phyloP scores from a whole-genome alignment of 1,139 yeast species.

The Arxiozyma heterogenica region DNA sequence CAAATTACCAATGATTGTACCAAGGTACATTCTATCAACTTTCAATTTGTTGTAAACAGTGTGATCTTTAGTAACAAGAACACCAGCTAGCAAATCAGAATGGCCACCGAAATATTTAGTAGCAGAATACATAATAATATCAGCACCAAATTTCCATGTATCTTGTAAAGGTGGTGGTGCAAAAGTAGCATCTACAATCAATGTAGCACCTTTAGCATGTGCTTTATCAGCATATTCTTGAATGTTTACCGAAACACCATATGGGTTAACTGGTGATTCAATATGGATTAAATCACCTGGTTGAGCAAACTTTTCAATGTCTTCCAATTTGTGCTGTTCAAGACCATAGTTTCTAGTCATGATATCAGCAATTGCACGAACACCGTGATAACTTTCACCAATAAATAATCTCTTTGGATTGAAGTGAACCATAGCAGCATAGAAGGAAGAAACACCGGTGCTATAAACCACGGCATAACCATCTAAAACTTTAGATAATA shows the following conservation, averaged over 20 bases:
- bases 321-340: conserved; percentile 43
- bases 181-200: conserved; percentile 77
- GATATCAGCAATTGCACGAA: conserved; percentile 58
- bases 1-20: conserved; percentile 69
- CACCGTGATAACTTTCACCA: conserved; percentile 81
- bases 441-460: conserved; percentile 75
- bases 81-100: conserved; percentile 82
- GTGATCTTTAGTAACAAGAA: conserved; percentile 52
- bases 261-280: conserved; percentile 86
- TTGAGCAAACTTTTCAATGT: conserved; percentile 41
- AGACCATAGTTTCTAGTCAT: conserved; percentile 53
- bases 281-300: conserved; percentile 74
- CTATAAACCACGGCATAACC: conserved; percentile 57
- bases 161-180: conserved; percentile 89
- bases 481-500: conserved; percentile 48
- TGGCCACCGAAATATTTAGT: conserved; percentile 92
- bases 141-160: conserved; percentile 75
- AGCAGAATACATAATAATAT: conserved; percentile 78
- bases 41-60: conserved; percentile 40
- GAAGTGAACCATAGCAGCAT: conserved; percentile 59
- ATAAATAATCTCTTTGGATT: conserved; percentile 71
- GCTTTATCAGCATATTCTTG: conserved; percentile 54
- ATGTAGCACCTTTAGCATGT: conserved; percentile 57
- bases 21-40: conserved; percentile 58
- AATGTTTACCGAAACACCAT: conserved; percentile 61